Evolutionary conservation across 352 stramenopile genomes (phyloP).

Genomic region (Phytophthora europaea): DNA sequence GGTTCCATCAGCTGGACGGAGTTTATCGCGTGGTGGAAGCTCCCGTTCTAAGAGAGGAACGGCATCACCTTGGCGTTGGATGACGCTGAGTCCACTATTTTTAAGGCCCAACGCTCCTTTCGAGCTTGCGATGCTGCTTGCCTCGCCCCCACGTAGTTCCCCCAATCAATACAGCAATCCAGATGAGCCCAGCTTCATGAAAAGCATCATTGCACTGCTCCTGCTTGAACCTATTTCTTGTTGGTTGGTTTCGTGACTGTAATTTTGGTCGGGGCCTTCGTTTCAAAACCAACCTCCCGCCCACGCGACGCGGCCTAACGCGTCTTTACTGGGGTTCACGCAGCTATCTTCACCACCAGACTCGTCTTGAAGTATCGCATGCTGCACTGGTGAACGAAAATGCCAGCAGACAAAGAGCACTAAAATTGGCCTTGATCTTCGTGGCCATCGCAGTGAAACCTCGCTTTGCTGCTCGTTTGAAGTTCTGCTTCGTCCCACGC

Average conservation of each 20-base stretch:
- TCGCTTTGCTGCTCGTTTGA: conserved; percentile 15
- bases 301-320: conserved; percentile 11
- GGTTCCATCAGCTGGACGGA: conserved; percentile 75
- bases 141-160: not conserved
- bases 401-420: conserved; percentile 33
- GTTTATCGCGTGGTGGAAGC: conserved; percentile 87
- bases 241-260: conserved; percentile 33
- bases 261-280: conserved; percentile 31
- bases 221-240: conserved; percentile 9
- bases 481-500: conserved; percentile 34
- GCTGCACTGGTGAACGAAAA: conserved; percentile 23
- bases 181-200: conserved; percentile 10
- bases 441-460: conserved; percentile 28
- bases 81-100: conserved; percentile 25
- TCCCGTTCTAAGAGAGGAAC: conserved; percentile 53
- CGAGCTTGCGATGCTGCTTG: conserved; percentile 13
- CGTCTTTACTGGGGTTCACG: conserved; percentile 10
- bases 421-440: conserved; percentile 39
- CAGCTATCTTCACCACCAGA: conserved; percentile 27
- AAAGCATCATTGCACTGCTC: conserved; percentile 3
- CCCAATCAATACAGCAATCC: conserved; percentile 10
- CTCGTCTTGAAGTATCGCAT: conserved; percentile 34
- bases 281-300: conserved; percentile 45
- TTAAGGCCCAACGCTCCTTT: conserved; percentile 32
- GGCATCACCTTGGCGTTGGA: conserved; percentile 25